Conservation (phyloP, 805 yeast genomes). For the Saccharomycopsis sp. region DNA sequence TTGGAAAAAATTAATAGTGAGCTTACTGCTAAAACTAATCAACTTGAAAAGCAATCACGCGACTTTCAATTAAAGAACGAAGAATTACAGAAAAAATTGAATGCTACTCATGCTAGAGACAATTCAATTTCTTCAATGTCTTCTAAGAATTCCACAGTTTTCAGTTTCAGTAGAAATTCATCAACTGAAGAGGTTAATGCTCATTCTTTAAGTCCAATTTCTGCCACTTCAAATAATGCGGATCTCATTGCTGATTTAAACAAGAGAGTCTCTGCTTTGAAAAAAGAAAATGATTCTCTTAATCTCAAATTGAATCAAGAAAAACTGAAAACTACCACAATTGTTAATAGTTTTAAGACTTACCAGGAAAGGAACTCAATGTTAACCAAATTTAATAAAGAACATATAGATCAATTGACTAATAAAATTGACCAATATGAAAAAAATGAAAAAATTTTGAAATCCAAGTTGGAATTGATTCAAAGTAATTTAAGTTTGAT, state of each 20-base stretch:
- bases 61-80: not conserved
- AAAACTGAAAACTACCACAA: slow-evolving; percentile 5
- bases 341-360: slow-evolving; percentile 11
- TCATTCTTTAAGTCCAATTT: slow-evolving; percentile 2
- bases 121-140: slow-evolving; percentile 13
- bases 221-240: not conserved
- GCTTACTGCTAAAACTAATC: slow-evolving; percentile 1
- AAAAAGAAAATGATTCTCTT: slow-evolving; percentile 5
- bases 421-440: slow-evolving; percentile 12
- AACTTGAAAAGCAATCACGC: not conserved
- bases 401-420: slow-evolving; percentile 13
- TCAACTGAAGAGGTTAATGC: slow-evolving; percentile 16
- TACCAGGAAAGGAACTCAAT: slow-evolving; percentile 15
- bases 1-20: slow-evolving; percentile 1
- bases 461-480: slow-evolving; percentile 13
- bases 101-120: slow-evolving; percentile 12
- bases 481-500: slow-evolving; percentile 15
- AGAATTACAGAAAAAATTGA: not conserved
- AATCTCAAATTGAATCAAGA: slow-evolving; percentile 4
- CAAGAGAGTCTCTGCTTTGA: slow-evolving; percentile 4
- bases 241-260: slow-evolving; percentile 8
- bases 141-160: slow-evolving; percentile 14
- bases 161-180: slow-evolving; percentile 17
- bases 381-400: slow-evolving; percentile 13
- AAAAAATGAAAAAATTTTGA: slow-evolving; percentile 12